phyloP scores from a whole-genome alignment of 2,329 filamentous ascomycete species.

The Sodiomyces alkalinus region DNA sequence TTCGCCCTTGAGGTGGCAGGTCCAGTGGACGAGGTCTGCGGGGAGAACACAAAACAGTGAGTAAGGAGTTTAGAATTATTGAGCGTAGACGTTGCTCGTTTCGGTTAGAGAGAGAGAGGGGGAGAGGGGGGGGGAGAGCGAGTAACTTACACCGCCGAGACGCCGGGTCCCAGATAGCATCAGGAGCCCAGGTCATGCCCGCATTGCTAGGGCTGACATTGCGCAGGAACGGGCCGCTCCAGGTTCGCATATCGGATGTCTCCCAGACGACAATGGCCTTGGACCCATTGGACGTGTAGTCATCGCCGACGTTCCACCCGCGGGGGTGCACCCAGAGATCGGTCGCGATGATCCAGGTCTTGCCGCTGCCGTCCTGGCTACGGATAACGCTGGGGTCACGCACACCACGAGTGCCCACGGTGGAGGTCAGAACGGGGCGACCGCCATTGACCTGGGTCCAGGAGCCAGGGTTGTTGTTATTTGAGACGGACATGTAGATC shows the following conservation, averaged over 20 bases:
- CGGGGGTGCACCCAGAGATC: conserved; percentile 19
- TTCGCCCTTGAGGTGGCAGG: conserved; percentile 5
- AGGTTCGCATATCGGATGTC: conserved; percentile 21
- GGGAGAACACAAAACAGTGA: no score
- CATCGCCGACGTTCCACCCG: conserved; percentile 11
- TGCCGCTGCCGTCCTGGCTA: conserved; percentile 20
- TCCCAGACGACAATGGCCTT: conserved; percentile 25
- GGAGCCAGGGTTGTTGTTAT: conserved; percentile 23
- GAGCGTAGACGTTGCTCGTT: neutral
- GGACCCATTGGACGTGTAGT: conserved; percentile 7
- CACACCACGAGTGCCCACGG: conserved; percentile 21
- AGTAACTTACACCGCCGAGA: conserved; percentile 1
- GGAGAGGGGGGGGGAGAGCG: no score
- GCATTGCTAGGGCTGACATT: conserved; percentile 21
- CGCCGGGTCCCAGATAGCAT: conserved; percentile 19
- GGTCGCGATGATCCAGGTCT: conserved; percentile 24
- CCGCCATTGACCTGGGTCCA: conserved; percentile 24
- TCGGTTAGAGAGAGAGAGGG: no score
- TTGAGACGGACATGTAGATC: conserved; percentile 23
- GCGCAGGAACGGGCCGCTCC: conserved; percentile 22
- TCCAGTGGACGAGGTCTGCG: conserved; percentile 4
- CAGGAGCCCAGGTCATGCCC: conserved; percentile 25
- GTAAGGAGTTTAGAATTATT: neutral
- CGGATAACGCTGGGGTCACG: conserved; percentile 26
- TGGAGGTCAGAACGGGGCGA: conserved; percentile 20